A percentile compares a stretch with the other conserved stretches of the same genome.
Evolutionary conservation across 768 basidiomycete species (phyloP).

Genomic region (Jaapia argillacea): DNA sequence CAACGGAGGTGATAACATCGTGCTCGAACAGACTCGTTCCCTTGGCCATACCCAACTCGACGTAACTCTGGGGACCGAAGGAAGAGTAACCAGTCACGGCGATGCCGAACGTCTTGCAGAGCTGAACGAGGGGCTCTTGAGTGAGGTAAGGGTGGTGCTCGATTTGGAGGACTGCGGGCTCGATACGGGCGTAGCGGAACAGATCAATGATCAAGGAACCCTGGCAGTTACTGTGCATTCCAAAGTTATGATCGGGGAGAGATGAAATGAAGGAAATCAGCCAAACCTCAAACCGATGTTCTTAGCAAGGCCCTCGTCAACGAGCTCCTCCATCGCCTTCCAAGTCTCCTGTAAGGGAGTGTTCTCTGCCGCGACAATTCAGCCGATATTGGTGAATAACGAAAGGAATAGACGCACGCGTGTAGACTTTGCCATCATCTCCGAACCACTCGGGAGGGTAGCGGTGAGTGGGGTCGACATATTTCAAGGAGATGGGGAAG

Average conservation of each 20-base stretch:
- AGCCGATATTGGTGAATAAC: background rate
- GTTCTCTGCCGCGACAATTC: slow-evolving; percentile 30
- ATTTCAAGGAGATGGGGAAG: slow-evolving; percentile 76
- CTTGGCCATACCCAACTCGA: slow-evolving; percentile 59
- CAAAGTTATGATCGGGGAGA: background rate
- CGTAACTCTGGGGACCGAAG: slow-evolving; percentile 42
- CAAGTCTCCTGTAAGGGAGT: slow-evolving; percentile 78
- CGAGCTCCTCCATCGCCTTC: slow-evolving; percentile 71
- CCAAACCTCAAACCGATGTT: slow-evolving; percentile 71
- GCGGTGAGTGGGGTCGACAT: slow-evolving; percentile 64
- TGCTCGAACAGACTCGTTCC: slow-evolving; percentile 45
- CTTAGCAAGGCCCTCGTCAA: slow-evolving; percentile 57
- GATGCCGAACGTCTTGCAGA: slow-evolving; percentile 33
- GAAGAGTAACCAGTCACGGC: slow-evolving; percentile 48
- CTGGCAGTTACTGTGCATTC: slow-evolving; percentile 51
- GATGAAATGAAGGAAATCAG: background rate
- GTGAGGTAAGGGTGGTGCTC: slow-evolving; percentile 49
- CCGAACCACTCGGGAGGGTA: slow-evolving; percentile 83
- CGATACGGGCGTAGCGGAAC: slow-evolving; percentile 63
- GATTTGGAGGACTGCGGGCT: slow-evolving; percentile 48
- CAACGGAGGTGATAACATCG: slow-evolving; percentile 31
- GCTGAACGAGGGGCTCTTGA: slow-evolving; percentile 35
- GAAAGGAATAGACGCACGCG: slow-evolving; percentile 36
- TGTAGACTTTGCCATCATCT: slow-evolving; percentile 59
- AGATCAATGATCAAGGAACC: slow-evolving; percentile 68